Conservation (phyloP, 2,329 filamentous ascomycete species). For the Penicillium sclerotiorum region DNA sequence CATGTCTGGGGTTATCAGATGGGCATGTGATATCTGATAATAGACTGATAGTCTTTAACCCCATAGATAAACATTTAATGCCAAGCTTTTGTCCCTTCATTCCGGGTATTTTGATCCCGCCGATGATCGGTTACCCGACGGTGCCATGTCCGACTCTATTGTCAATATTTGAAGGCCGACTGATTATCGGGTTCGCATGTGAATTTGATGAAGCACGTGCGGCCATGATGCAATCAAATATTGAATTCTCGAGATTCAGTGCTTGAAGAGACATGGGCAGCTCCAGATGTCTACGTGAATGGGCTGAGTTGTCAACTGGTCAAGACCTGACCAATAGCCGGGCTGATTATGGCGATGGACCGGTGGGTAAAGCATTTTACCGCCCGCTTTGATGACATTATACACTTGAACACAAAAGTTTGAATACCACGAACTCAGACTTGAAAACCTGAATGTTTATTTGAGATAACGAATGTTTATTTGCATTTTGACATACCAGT, state of each 20-base stretch:
- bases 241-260: too few species aligned
- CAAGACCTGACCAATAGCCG: background rate
- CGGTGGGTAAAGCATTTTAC: slow-evolving; percentile 26
- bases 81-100: background rate
- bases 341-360: background rate
- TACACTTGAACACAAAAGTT: background rate
- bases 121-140: slow-evolving; percentile 4
- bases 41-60: background rate
- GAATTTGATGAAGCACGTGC: background rate
- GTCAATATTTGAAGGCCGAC: background rate
- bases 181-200: background rate
- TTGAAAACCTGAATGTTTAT: background rate
- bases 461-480: too few species aligned
- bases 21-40: too few species aligned
- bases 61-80: background rate
- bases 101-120: background rate
- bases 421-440: background rate
- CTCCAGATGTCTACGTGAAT: too few species aligned
- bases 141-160: background rate
- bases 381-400: slow-evolving; percentile 8
- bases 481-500: background rate
- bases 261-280: too few species aligned
- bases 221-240: background rate
- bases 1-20: too few species aligned
- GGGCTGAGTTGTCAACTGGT: too few species aligned